These are phyloP conservation scores for Glomus cerebriforme DNA, from an alignment of 192 early-diverging fungal species.

Conservation along the genomic window DNA sequence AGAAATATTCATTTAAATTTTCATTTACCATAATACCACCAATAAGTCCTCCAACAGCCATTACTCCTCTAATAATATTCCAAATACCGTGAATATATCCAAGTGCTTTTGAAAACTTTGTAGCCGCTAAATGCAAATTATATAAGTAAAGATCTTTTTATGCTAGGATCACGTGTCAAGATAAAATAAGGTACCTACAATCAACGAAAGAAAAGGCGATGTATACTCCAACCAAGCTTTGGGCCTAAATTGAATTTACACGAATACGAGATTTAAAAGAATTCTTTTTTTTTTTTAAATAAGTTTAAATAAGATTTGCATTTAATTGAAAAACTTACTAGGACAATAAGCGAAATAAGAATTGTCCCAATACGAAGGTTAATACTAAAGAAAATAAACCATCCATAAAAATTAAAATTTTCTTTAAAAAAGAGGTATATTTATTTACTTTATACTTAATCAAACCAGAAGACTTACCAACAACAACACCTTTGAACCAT, in stretches of 20 bases:
- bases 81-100: constrained; percentile 8
- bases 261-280: no score
- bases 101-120: not conserved
- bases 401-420: not conserved
- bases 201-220: not conserved
- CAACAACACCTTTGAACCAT: constrained; percentile 11
- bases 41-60: not conserved
- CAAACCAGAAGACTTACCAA: not conserved
- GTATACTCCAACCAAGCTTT: not conserved
- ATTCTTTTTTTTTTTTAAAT: not conserved
- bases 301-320: not conserved
- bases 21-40: constrained; percentile 8
- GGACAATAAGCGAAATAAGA: not conserved
- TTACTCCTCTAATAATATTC: constrained; percentile 1
- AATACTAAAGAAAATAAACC: not conserved
- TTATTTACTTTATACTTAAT: not conserved
- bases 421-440: not conserved
- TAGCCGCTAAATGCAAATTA: not conserved
- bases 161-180: not conserved
- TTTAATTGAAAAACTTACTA: not conserved
- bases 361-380: not conserved
- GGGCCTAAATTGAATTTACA: not conserved
- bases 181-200: not conserved
- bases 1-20: not conserved
- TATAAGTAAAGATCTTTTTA: no score